These are phyloP conservation scores for Rutstroemia sp. DNA, from an alignment of 2,329 filamentous ascomycete species.

Conservation along the genomic window DNA sequence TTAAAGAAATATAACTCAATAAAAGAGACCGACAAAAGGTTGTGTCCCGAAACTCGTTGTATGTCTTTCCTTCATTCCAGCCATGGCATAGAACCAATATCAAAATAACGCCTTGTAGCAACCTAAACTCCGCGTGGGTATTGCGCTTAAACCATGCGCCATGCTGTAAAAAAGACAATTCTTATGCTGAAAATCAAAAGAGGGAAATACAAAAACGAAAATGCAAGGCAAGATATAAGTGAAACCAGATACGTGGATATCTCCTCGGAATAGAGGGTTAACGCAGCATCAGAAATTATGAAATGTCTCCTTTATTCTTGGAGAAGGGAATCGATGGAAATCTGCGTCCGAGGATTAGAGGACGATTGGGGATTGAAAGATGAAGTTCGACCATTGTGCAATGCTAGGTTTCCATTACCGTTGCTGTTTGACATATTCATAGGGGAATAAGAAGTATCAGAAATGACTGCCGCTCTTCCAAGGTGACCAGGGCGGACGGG, in stretches of 20 bases:
- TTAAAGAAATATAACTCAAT: neutral
- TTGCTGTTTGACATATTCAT: neutral
- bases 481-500: neutral
- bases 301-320: neutral
- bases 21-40: no score
- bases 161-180: neutral
- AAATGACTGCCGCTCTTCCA: neutral
- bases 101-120: neutral
- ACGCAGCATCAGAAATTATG: no score
- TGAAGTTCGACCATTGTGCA: neutral
- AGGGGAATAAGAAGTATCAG: neutral
- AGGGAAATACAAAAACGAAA: neutral
- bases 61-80: no score
- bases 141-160: neutral
- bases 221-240: neutral
- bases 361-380: neutral
- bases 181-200: neutral
- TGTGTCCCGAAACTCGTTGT: no score
- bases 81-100: no score
- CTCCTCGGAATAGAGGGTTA: no score
- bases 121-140: neutral
- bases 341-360: constrained; percentile 1
- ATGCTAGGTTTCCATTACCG: neutral
- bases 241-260: neutral
- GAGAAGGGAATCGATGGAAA: constrained; percentile 7